Percentiles rank a stretch among this genome's conserved stretches.
Conservation (phyloP, 2,329 filamentous ascomycete species). For the Colletotrichum tropicale region DNA sequence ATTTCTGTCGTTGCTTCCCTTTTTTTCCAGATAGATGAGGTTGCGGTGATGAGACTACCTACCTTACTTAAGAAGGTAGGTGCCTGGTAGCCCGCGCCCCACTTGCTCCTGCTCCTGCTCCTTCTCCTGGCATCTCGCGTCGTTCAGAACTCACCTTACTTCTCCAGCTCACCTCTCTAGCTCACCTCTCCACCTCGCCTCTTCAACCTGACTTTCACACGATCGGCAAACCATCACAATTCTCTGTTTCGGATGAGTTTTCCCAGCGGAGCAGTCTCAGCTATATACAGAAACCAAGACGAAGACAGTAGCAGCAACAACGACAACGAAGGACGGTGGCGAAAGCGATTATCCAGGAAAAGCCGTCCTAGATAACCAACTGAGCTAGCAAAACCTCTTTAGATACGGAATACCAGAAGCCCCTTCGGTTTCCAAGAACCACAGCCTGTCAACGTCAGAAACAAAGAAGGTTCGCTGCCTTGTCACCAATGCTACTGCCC, state of each 20-base stretch:
- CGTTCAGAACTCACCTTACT: neutral
- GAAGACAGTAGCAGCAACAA: neutral
- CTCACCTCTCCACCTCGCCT: neutral
- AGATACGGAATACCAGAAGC: neutral
- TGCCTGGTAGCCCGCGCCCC: neutral
- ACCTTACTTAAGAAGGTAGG: neutral
- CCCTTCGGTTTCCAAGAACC: neutral
- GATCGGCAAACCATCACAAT: neutral
- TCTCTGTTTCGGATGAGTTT: neutral
- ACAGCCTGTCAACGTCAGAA: neutral
- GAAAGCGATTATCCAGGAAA: neutral
- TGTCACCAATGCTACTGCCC: too few relatives aligned
- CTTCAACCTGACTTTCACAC: neutral
- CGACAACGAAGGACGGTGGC: neutral
- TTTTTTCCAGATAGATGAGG: neutral
- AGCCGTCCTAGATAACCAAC: fast-evolving
- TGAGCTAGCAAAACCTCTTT: neutral
- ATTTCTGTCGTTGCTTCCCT: neutral
- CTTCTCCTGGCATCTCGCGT: neutral
- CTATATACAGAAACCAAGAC: neutral
- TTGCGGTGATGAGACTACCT: neutral
- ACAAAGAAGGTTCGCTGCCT: neutral
- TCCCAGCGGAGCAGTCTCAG: too few relatives aligned
- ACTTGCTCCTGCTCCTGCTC: neutral
- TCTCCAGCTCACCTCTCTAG: neutral